These are phyloP conservation scores for Monosporascus sp. DNA, from an alignment of 2,329 filamentous ascomycete genomes.

Conservation along the genomic window DNA sequence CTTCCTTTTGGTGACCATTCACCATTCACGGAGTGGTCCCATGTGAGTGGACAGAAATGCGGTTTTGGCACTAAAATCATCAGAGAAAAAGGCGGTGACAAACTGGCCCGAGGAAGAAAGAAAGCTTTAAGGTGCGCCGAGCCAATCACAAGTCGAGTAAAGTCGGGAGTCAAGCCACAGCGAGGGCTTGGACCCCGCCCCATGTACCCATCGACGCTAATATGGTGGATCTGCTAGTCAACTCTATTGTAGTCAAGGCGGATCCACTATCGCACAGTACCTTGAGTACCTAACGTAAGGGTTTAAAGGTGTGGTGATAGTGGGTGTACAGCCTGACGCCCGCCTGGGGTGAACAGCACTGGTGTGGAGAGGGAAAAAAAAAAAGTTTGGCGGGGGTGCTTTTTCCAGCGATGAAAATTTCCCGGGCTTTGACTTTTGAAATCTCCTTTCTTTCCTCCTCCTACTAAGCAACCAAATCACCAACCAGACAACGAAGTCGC, in stretches of 20 bases:
- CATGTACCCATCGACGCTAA: not conserved
- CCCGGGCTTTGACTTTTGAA: slow-evolving; percentile 17
- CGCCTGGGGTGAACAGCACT: not conserved
- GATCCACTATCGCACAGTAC: not conserved
- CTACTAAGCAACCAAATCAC: slow-evolving; percentile 30
- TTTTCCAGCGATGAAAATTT: slow-evolving; percentile 16
- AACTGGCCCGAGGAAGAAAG: slow-evolving; percentile 10
- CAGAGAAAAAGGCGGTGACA: slow-evolving; percentile 24
- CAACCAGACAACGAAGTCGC: slow-evolving; percentile 63
- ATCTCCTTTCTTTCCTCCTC: slow-evolving; percentile 25
- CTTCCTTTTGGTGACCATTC: no score
- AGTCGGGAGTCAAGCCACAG: not conserved
- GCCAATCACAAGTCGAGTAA: slow-evolving; percentile 18
- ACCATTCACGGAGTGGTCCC: slow-evolving; percentile 3
- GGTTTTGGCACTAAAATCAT: not conserved
- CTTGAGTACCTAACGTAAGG: not conserved
- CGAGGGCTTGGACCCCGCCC: not conserved
- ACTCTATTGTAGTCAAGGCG: not conserved
- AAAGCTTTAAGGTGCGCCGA: slow-evolving; percentile 2
- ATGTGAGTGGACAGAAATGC: not conserved
- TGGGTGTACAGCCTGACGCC: not conserved
- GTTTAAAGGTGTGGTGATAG: no score
- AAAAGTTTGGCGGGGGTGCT: slow-evolving; percentile 24
- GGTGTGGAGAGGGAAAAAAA: slow-evolving; percentile 14
- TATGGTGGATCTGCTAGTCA: not conserved